Percentiles rank a stretch among this genome's conserved stretches.
Evolutionary conservation across 164 flowering plant species (phyloP).

Genomic region (Nelumbo lutea): DNA sequence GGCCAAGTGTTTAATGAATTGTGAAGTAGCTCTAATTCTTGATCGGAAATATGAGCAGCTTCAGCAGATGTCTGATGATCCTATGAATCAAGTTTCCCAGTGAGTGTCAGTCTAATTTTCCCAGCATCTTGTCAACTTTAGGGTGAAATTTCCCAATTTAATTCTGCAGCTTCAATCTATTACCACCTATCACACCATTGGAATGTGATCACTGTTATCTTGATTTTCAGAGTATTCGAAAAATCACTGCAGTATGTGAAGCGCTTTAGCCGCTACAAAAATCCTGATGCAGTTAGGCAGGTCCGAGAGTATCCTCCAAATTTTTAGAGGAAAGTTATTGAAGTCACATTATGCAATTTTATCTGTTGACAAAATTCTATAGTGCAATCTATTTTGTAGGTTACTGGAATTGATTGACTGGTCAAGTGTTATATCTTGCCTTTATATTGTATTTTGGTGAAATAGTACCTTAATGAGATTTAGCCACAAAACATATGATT

Average conservation of each 20-base stretch:
- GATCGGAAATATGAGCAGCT: slow-evolving; percentile 92
- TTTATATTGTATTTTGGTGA: no score
- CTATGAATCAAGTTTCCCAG: slow-evolving; percentile 91
- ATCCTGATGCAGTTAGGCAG: slow-evolving; percentile 95
- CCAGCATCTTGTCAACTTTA: background rate
- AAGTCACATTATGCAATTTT: background rate
- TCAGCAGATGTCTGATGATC: slow-evolving; percentile 84
- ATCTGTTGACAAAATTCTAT: background rate
- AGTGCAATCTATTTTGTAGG: no score
- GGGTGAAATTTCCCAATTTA: background rate
- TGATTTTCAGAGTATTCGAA: slow-evolving; percentile 75
- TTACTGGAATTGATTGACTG: background rate
- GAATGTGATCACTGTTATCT: background rate
- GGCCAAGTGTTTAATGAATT: slow-evolving; percentile 97
- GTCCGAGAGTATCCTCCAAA: slow-evolving; percentile 90
- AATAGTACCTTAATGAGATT: no score
- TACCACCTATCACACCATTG: background rate
- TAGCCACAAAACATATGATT: no score
- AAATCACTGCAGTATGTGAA: slow-evolving; percentile 97
- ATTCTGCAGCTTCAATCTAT: background rate
- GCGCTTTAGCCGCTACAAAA: slow-evolving; percentile 96
- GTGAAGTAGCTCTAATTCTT: slow-evolving; percentile 92
- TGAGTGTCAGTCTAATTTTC: slow-evolving; percentile 30
- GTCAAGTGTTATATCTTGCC: no score
- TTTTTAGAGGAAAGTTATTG: background rate